A percentile compares a stretch with the other conserved stretches of the same genome.
Evolutionary conservation across 2,329 filamentous ascomycete species (phyloP).

Genomic region (Sclerotinia glacialis): DNA sequence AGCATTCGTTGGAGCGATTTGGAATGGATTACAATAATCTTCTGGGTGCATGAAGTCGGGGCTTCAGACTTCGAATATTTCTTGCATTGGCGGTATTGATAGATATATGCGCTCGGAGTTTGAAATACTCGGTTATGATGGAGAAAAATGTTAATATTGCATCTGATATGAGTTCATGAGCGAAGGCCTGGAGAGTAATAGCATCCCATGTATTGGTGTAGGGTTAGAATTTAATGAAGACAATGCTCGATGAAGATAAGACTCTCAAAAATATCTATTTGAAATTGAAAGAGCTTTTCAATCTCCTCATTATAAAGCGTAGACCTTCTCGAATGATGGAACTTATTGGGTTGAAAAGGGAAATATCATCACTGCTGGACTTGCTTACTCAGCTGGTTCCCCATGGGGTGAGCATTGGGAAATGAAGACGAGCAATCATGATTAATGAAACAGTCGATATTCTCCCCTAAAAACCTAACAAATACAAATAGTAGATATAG

Average conservation of each 20-base stretch:
- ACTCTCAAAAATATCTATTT: too few relatives aligned
- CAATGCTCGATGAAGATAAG: not conserved
- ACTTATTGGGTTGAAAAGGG: too few relatives aligned
- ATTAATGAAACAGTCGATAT: not conserved
- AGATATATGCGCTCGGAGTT: not conserved
- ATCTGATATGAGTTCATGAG: not conserved
- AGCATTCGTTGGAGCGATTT: constrained; percentile 17
- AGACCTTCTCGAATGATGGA: too few relatives aligned
- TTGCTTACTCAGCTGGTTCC: not conserved
- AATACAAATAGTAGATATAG: not conserved
- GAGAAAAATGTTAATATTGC: not conserved
- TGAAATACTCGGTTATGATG: not conserved
- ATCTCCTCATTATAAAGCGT: too few relatives aligned
- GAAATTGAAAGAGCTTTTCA: too few relatives aligned
- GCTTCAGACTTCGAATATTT: not conserved
- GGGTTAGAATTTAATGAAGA: not conserved
- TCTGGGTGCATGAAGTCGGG: not conserved
- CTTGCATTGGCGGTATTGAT: not conserved
- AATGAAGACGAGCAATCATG: not conserved
- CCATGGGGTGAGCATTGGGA: not conserved
- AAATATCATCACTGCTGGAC: not conserved
- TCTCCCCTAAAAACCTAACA: not conserved
- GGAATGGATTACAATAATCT: constrained; percentile 5
- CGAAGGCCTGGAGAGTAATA: not conserved
- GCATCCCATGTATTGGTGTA: not conserved